Percentiles rank a stretch among this genome's conserved stretches.
These are phyloP conservation scores for Craspedostauros australis DNA, from an alignment of 108 stramenopile genomes.

Conservation along the genomic window DNA sequence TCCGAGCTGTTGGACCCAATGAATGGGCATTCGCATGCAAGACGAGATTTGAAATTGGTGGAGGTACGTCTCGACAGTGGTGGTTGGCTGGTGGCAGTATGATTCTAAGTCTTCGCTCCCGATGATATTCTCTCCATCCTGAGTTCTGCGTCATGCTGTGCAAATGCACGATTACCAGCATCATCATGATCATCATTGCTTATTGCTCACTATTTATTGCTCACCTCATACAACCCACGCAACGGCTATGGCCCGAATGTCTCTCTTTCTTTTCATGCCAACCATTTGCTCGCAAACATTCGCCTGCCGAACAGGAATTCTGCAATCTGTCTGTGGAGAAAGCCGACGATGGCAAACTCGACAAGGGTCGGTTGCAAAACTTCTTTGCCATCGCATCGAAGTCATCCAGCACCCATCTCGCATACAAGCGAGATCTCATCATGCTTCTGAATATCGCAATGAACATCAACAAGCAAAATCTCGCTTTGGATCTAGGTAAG, in stretches of 20 bases:
- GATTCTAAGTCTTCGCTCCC: too few species aligned
- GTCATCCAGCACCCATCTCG: conserved; percentile 35
- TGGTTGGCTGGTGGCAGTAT: too few species aligned
- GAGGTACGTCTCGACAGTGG: conserved; percentile 30
- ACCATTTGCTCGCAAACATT: too few species aligned
- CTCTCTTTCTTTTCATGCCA: too few species aligned
- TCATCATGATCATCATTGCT: too few species aligned
- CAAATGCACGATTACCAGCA: too few species aligned
- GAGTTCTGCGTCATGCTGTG: too few species aligned
- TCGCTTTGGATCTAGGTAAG: conserved; percentile 71
- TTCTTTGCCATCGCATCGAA: conserved; percentile 56
- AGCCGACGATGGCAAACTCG: conserved; percentile 1
- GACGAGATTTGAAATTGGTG: conserved; percentile 48
- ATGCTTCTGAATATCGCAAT: conserved; percentile 52
- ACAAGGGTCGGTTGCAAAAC: conserved; percentile 14
- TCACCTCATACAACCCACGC: too few species aligned
- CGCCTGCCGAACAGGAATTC: too few species aligned
- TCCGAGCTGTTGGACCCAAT: conserved; percentile 56
- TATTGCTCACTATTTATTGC: too few species aligned
- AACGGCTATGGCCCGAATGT: too few species aligned
- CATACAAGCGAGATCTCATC: conserved; percentile 60
- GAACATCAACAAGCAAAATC: conserved; percentile 39
- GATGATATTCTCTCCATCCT: too few species aligned
- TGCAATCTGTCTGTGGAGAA: conserved; percentile 40
- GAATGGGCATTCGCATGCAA: conserved; percentile 64